Percentiles rank a stretch among this genome's conserved stretches.
These are phyloP conservation scores for Ichthyophthirius multifiliis DNA, from an alignment of 169 alveolate genomes.

Conservation along the genomic window DNA sequence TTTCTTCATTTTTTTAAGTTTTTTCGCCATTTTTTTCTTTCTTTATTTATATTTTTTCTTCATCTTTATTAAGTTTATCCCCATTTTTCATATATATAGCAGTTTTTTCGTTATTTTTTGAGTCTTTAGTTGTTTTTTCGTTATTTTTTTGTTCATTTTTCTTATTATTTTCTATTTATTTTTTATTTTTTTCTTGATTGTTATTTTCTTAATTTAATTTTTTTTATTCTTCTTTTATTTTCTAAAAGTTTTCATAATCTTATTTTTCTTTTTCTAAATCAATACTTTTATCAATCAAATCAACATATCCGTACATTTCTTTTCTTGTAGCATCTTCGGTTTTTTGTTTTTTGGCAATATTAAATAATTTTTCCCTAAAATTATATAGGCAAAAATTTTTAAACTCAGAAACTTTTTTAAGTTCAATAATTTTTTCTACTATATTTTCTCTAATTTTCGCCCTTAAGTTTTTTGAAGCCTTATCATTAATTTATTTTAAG, in stretches of 20 bases:
- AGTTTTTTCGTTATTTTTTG: background rate
- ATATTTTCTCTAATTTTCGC: background rate
- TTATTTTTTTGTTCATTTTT: background rate
- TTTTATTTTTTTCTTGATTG: background rate
- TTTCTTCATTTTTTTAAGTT: background rate
- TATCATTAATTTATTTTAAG: background rate
- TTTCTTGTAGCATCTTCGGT: conserved; percentile 4
- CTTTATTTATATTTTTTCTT: background rate
- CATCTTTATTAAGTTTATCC: background rate
- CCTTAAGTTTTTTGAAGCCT: background rate
- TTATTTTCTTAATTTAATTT: background rate
- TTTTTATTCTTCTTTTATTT: background rate
- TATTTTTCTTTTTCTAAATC: background rate
- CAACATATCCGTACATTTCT: background rate
- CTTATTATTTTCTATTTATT: background rate
- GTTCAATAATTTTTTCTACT: background rate
- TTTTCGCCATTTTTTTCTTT: background rate
- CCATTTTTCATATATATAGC: background rate
- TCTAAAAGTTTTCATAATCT: background rate
- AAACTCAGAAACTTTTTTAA: background rate
- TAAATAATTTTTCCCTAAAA: background rate
- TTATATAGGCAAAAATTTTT: background rate
- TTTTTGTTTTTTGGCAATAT: conserved; percentile 5
- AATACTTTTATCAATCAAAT: background rate
- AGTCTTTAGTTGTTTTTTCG: background rate